These are phyloP conservation scores for Phytophthora ohioensis DNA, from an alignment of 352 stramenopile species.

Conservation along the genomic window DNA sequence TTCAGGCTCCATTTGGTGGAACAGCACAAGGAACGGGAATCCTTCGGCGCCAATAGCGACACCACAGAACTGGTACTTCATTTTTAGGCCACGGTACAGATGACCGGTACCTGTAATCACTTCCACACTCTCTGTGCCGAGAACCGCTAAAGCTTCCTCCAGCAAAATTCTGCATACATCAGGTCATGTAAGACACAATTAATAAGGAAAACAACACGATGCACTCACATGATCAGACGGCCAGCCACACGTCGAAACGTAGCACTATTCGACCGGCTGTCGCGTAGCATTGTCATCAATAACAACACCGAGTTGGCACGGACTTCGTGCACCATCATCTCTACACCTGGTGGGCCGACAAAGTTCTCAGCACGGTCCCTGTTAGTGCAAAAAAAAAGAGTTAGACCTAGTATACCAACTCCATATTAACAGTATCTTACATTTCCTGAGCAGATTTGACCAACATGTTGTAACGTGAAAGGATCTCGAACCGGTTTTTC, in stretches of 20 bases:
- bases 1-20: slow-evolving; percentile 60
- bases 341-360: slow-evolving; percentile 27
- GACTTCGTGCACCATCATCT: slow-evolving; percentile 55
- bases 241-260: slow-evolving; percentile 52
- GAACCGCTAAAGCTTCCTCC: slow-evolving; percentile 55
- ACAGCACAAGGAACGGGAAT: slow-evolving; percentile 55
- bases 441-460: slow-evolving; percentile 64
- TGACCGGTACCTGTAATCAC: slow-evolving; percentile 46
- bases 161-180: slow-evolving; percentile 51
- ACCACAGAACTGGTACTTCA: slow-evolving; percentile 41
- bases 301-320: slow-evolving; percentile 52
- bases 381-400: not conserved
- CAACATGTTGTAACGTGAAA: slow-evolving; percentile 70
- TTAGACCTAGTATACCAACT: not conserved
- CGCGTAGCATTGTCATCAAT: slow-evolving; percentile 59
- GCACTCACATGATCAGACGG: slow-evolving; percentile 55
- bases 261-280: slow-evolving; percentile 35
- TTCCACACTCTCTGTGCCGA: slow-evolving; percentile 44
- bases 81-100: slow-evolving; percentile 39
- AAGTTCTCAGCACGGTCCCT: slow-evolving; percentile 52
- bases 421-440: slow-evolving; percentile 29
- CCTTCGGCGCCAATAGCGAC: slow-evolving; percentile 53
- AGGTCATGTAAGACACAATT: not conserved
- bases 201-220: not conserved
- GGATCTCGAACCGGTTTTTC: slow-evolving; percentile 78